phyloP scores from a whole-genome alignment of 108 stramenopile species.

The Mediolabrus comicus region DNA sequence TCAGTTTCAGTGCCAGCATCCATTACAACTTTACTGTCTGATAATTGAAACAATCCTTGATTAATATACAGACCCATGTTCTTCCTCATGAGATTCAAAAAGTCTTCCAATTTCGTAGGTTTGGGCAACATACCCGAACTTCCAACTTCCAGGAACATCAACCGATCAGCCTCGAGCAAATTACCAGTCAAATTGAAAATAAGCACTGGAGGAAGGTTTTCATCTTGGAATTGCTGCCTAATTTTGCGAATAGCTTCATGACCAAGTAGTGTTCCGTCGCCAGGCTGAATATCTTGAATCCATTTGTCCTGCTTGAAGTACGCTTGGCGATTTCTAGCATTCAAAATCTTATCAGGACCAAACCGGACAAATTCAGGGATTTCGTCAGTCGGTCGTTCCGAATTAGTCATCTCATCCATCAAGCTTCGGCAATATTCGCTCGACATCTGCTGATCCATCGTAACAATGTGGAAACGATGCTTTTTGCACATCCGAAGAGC shows the following conservation, averaged over 20 bases:
- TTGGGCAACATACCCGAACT: constrained; percentile 42
- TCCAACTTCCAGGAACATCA: constrained; percentile 37
- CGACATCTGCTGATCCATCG: constrained; percentile 45
- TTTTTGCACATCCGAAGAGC: constrained; percentile 31
- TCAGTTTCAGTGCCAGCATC: constrained; percentile 17
- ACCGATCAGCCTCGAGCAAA: constrained; percentile 35
- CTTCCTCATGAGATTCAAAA: constrained; percentile 33
- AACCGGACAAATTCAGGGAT: constrained; percentile 18
- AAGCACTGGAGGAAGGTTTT: constrained; percentile 21
- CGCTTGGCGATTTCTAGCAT: constrained; percentile 37
- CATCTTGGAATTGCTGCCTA: constrained; percentile 10
- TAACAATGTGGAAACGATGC: constrained; percentile 41
- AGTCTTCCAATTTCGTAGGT: constrained; percentile 38
- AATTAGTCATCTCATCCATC: constrained; percentile 16
- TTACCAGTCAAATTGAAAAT: constrained; percentile 45
- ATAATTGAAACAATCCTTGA: constrained; percentile 28
- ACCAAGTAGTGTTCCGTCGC: constrained; percentile 26
- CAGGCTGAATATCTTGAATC: constrained; percentile 32
- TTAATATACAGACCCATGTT: constrained; percentile 33
- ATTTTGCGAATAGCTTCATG: constrained; percentile 43
- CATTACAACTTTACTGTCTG: constrained; percentile 24
- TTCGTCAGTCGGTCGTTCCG: constrained; percentile 7
- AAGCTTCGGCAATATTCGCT: constrained; percentile 32
- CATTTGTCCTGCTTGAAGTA: constrained; percentile 38
- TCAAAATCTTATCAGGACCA: constrained; percentile 22